Evolutionary conservation across 371 early-diverging fungal genomes (phyloP).

Genomic region (Syncephalastrum racemosum): DNA sequence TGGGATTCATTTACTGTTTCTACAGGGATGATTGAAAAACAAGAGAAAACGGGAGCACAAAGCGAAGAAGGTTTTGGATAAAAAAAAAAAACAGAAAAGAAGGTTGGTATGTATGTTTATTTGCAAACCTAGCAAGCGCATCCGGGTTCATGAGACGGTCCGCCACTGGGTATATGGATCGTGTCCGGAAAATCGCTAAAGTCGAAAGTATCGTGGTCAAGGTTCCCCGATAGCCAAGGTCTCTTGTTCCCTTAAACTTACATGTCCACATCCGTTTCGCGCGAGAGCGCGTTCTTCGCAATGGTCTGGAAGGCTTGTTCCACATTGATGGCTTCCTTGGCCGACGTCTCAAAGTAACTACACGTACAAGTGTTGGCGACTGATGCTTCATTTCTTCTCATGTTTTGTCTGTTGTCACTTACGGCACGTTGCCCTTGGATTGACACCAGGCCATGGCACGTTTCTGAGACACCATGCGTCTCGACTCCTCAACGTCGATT

Average conservation of each 20-base stretch:
- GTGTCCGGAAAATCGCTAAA: constrained; percentile 35
- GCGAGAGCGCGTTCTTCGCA: constrained; percentile 89
- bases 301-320: constrained; percentile 95
- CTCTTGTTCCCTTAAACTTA: constrained; percentile 24
- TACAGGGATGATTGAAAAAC: no score
- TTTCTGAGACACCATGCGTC: constrained; percentile 90
- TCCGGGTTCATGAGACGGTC: constrained; percentile 22
- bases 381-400: neutral
- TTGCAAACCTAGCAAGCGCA: constrained; percentile 34
- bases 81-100: no score
- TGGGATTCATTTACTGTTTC: no score
- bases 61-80: no score
- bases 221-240: constrained; percentile 78
- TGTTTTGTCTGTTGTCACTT: constrained; percentile 14
- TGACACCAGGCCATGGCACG: constrained; percentile 96
- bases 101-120: neutral
- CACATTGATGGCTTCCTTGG: constrained; percentile 96
- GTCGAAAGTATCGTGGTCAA: constrained; percentile 71
- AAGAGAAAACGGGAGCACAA: no score
- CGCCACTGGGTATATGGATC: constrained; percentile 33
- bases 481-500: constrained; percentile 93
- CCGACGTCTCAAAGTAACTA: constrained; percentile 89
- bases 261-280: constrained; percentile 89
- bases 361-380: neutral
- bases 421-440: constrained; percentile 90